Base-by-base conservation (phyloP, 2,329 filamentous ascomycete species). In the Scedosporium dehoogii region DNA sequence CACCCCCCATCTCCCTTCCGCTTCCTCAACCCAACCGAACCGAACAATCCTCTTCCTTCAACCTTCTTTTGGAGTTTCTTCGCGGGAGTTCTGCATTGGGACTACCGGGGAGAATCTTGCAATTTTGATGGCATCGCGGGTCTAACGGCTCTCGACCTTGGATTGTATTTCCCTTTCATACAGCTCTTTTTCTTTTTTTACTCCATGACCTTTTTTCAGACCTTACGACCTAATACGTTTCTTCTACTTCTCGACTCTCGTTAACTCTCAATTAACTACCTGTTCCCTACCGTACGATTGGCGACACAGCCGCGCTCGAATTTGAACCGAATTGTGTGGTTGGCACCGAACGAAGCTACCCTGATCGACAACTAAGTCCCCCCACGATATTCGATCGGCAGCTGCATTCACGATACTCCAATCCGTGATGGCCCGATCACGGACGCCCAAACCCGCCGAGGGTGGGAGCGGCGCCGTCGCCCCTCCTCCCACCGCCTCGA, bases 101-200 rank as follows among this genome's bases (percentile, higher is more conserved):
- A 82, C 69, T 48, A 0, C 70, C 75, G 62, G 83, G 84, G 3
- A 76, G 79, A 0, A 70, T 64, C 62, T 81, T 80, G 66, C 82
- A 84, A 1, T 75, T 70, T 0, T 0, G 59, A 76, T 83, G 82
- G 44, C 81, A 81, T 66, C 86, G 83, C 58, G 23, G 38, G 25
- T 53, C 42, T 38, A 25, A 25, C 16, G 41, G 29, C 46, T 27
- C 18, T 48, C n/a, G 23, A 14, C 27, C 21, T 56, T 25, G 25
- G 25, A 41, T 56, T 38, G 10, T 23, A 44, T 38, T 41, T 42
- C 44, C 25, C 23, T 27, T 60, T 38, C 48, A n/a, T 53, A 27
- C 27, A 16, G 44, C 41, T 18, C 42, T 42, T 44, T 33, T 60
- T 48, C 14, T 33, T 46, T 41, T 46, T 61, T 61, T 56, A 33